Percentiles rank a stretch among this genome's conserved stretches.
phyloP scores from a whole-genome alignment of 371 early-diverging fungal species.

The Enterospora canceri region DNA sequence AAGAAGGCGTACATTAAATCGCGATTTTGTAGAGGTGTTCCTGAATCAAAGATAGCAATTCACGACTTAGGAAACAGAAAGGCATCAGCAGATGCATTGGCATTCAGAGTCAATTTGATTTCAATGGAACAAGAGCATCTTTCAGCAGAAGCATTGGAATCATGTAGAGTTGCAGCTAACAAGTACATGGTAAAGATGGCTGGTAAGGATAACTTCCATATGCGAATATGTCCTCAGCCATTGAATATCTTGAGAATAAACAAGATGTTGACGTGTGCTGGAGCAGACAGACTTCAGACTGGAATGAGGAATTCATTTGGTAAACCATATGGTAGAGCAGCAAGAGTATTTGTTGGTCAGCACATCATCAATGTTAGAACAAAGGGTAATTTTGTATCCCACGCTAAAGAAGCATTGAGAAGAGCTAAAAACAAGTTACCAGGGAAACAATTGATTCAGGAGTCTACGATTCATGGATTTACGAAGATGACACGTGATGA shows the following conservation, averaged over 20 bases:
- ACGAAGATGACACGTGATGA: constrained; percentile 86
- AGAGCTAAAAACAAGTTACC: constrained; percentile 99
- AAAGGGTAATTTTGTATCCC: constrained; percentile 80
- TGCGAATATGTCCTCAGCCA: constrained; percentile 96
- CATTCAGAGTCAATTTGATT: constrained; percentile 80
- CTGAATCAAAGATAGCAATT: constrained; percentile 94
- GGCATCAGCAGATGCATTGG: constrained; percentile 93
- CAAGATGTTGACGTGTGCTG: constrained; percentile 99
- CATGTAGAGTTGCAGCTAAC: constrained; percentile 96
- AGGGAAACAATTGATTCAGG: constrained; percentile 91
- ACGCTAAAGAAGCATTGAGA: constrained; percentile 88
- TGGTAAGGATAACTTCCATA: constrained; percentile 99
- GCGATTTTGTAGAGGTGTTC: constrained; percentile 97
- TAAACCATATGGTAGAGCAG: constrained; percentile 93
- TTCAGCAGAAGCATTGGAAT: constrained; percentile 95
- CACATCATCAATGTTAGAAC: constrained; percentile 89
- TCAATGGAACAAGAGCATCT: constrained; percentile 96
- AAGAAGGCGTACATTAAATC: constrained; percentile 99
- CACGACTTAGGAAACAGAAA: constrained; percentile 96
- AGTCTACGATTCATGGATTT: constrained; percentile 99
- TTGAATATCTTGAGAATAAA: constrained; percentile 99
- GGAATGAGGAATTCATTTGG: constrained; percentile 99
- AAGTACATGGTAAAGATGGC: constrained; percentile 93
- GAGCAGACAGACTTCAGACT: constrained; percentile 98
- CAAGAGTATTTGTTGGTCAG: constrained; percentile 97